Base-by-base conservation (phyloP, 2,329 filamentous ascomycete genomes). In the Penicillium thymicola region DNA sequence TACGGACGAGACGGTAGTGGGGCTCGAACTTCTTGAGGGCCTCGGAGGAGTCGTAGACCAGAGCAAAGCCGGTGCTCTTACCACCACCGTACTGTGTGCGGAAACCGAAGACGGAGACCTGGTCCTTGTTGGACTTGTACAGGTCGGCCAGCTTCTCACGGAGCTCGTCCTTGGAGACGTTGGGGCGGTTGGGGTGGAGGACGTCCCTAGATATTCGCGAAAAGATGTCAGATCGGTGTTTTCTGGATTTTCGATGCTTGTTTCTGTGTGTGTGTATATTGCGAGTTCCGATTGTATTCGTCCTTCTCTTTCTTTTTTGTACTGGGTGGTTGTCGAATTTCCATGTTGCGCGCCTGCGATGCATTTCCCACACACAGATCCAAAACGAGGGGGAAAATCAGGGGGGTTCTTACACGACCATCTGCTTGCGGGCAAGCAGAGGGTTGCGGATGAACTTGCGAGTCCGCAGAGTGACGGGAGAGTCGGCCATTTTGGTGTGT, bases 371-470 rank as follows among this genome's bases (percentile, higher is more conserved):
- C 53, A 59, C 53, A 54, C 55, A 56, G 43, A 51, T 56, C 45
- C 61, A 62, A 55, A 51, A 42, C 37, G 57, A 47, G 32, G 54
- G 55, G 57, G 49, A 47, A 51, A 59, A 59, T 42, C 40, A 41
- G 55, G 59, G 64, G 59, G 53, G 59, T 64, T 88, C 89, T 87
- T 91, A 97, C 93, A 97, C 90, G 82, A 97, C 93, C 91, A 97
- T 96, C 89, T 97, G 93, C 87, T 96, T 96, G 81, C 93, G 90
- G 79, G 89, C 91, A 78, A 99, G 89, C 77, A 99, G 91, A 80
- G 94, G 90, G 88, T 99, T 99, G 85, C 92, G 91, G 84, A 97
- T 95, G 90, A 99, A 99, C 86, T 97, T 97, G 90, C 94, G 93
- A 82, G 94, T 99, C 85, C 94, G 87, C 83, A 92, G 82, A 75